Conservation (phyloP, 371 early-diverging fungal species). For the Mucor plumbeus region DNA sequence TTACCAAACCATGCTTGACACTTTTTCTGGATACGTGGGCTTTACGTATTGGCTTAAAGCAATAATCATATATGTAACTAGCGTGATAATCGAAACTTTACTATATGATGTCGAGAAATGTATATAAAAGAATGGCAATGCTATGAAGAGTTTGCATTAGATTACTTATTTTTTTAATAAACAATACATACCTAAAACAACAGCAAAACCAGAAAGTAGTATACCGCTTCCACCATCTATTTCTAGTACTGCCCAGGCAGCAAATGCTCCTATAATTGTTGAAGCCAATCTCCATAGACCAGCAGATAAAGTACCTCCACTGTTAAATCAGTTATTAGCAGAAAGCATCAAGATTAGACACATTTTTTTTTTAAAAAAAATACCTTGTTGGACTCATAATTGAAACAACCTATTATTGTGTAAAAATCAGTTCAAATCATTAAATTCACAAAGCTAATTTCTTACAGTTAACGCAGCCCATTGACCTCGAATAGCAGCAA, state of each 20-base stretch:
- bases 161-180: not conserved
- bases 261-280: slow-evolving; percentile 51
- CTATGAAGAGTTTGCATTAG: slow-evolving; percentile 19
- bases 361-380: no score
- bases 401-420: slow-evolving; percentile 32
- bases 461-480: slow-evolving; percentile 58
- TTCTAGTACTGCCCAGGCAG: slow-evolving; percentile 54
- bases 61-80: slow-evolving; percentile 46
- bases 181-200: slow-evolving; percentile 49
- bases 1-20: slow-evolving; percentile 45
- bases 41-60: slow-evolving; percentile 37
- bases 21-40: slow-evolving; percentile 28
- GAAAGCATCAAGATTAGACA: not conserved
- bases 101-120: slow-evolving; percentile 47
- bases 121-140: slow-evolving; percentile 47
- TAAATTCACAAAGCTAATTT: not conserved
- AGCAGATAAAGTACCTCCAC: slow-evolving; percentile 56
- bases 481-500: slow-evolving; percentile 53
- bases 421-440: not conserved
- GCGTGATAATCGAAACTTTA: slow-evolving; percentile 40
- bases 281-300: slow-evolving; percentile 57
- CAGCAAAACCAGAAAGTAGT: slow-evolving; percentile 51
- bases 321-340: slow-evolving; percentile 3
- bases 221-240: slow-evolving; percentile 48
- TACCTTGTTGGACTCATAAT: slow-evolving; percentile 61